These are phyloP conservation scores for Globisporangium paroecandrum DNA, from an alignment of 352 stramenopile genomes.

Conservation along the genomic window DNA sequence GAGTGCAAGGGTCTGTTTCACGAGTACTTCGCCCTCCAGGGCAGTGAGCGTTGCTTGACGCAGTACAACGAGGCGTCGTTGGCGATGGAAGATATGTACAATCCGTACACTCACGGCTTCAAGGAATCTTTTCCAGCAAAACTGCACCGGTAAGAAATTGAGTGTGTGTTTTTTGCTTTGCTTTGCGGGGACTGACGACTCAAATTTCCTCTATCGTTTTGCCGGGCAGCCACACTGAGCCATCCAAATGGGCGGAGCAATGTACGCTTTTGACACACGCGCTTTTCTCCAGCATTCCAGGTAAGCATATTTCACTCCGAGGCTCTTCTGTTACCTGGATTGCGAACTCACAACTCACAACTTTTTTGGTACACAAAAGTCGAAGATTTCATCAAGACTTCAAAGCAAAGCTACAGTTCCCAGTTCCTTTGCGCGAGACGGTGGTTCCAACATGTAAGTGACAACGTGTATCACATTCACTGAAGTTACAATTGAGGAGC, in stretches of 20 bases:
- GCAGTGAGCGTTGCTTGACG: slow-evolving; percentile 12
- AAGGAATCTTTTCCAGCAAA: slow-evolving; percentile 19
- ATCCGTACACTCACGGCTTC: slow-evolving; percentile 19
- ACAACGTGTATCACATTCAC: neutral
- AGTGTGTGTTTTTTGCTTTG: too few species aligned
- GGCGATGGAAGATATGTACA: slow-evolving; percentile 28
- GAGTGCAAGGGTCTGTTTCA: slow-evolving; percentile 55
- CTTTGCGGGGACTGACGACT: too few species aligned
- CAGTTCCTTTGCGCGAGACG: slow-evolving; percentile 67
- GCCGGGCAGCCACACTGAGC: slow-evolving; percentile 42
- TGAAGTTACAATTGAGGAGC: neutral
- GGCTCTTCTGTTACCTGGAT: neutral
- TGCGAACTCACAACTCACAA: neutral
- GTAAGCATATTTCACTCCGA: slow-evolving; percentile 21
- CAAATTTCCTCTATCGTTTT: neutral
- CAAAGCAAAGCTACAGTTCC: slow-evolving; percentile 46
- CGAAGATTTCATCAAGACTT: slow-evolving; percentile 62
- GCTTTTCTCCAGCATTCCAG: slow-evolving; percentile 76
- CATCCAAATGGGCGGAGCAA: slow-evolving; percentile 64
- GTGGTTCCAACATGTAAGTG: slow-evolving; percentile 84
- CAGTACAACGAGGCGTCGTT: slow-evolving; percentile 19
- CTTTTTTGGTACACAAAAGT: slow-evolving; percentile 29
- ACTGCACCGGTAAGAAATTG: slow-evolving; percentile 19
- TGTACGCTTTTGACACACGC: slow-evolving; percentile 80
- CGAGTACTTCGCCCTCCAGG: slow-evolving; percentile 43